These are phyloP conservation scores for Allium fistulosum DNA, from an alignment of 106 monocot species.

Conservation along the genomic window DNA sequence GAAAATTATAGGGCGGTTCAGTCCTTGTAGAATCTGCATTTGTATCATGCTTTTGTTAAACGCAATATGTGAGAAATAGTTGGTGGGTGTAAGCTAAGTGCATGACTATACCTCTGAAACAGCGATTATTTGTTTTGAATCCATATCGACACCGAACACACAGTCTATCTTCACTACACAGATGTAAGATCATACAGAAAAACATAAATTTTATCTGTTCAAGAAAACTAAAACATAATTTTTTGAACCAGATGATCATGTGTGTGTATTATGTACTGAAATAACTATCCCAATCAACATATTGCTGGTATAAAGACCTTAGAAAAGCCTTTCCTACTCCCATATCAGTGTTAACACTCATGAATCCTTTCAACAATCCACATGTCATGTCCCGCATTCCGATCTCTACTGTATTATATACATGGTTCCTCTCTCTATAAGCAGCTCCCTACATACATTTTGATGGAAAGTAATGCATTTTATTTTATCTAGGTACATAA, in stretches of 20 bases:
- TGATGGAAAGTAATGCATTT: not conserved
- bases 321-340: slow-evolving; percentile 78
- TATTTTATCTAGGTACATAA: too few species aligned
- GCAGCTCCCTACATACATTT: slow-evolving; percentile 23
- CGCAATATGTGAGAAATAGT: not conserved
- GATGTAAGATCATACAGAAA: too few species aligned
- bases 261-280: slow-evolving; percentile 43
- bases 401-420: slow-evolving; percentile 57
- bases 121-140: slow-evolving; percentile 57
- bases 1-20: slow-evolving; percentile 57
- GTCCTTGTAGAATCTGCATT: slow-evolving; percentile 52
- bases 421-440: slow-evolving; percentile 36
- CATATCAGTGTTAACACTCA: slow-evolving; percentile 80
- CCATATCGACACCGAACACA: slow-evolving; percentile 83
- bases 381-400: slow-evolving; percentile 57
- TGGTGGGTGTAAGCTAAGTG: not conserved
- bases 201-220: too few species aligned
- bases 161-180: slow-evolving; percentile 88
- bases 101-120: slow-evolving; percentile 60
- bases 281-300: slow-evolving; percentile 94
- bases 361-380: slow-evolving; percentile 92
- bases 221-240: too few species aligned
- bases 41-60: not conserved
- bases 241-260: too few species aligned
- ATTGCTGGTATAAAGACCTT: slow-evolving; percentile 75